Evolutionary conservation across 768 basidiomycete genomes (phyloP).

Genomic region (Pseudohyphozyma bogoriensis): DNA sequence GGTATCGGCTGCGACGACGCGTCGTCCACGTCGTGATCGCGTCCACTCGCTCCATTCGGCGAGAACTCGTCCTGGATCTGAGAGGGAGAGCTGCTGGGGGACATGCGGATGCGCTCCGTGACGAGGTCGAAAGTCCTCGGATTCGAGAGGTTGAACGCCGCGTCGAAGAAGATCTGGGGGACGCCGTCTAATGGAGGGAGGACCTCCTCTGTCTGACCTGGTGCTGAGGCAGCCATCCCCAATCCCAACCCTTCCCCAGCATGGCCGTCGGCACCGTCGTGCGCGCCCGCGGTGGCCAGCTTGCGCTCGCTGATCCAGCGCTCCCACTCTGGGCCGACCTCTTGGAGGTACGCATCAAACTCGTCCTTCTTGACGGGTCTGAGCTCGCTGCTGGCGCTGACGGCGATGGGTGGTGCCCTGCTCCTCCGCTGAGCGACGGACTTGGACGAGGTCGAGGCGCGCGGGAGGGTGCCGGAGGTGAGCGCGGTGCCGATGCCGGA

Average conservation of each 20-base stretch:
- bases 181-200: slow-evolving; percentile 66
- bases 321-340: slow-evolving; percentile 66
- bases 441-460: slow-evolving; percentile 32
- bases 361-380: slow-evolving; percentile 72
- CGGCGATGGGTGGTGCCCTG: slow-evolving; percentile 36
- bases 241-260: neutral
- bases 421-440: slow-evolving; percentile 37
- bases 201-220: slow-evolving; percentile 34
- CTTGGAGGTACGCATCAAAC: slow-evolving; percentile 69
- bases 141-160: slow-evolving; percentile 68
- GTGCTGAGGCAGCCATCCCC: neutral
- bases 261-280: neutral
- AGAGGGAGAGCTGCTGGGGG: slow-evolving; percentile 8
- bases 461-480: slow-evolving; percentile 48
- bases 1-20: neutral
- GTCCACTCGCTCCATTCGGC: neutral
- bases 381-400: slow-evolving; percentile 49
- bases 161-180: slow-evolving; percentile 69
- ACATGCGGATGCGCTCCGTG: slow-evolving; percentile 47
- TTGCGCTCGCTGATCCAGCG: slow-evolving; percentile 43
- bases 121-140: slow-evolving; percentile 66
- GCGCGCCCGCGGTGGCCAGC: neutral
- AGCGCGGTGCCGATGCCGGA: slow-evolving; percentile 41
- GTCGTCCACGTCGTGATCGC: slow-evolving; percentile 5
- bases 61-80: slow-evolving; percentile 3